Base-by-base conservation (phyloP, 495 filamentous ascomycete species). In the Podospora bellae-mahoneyi region DNA sequence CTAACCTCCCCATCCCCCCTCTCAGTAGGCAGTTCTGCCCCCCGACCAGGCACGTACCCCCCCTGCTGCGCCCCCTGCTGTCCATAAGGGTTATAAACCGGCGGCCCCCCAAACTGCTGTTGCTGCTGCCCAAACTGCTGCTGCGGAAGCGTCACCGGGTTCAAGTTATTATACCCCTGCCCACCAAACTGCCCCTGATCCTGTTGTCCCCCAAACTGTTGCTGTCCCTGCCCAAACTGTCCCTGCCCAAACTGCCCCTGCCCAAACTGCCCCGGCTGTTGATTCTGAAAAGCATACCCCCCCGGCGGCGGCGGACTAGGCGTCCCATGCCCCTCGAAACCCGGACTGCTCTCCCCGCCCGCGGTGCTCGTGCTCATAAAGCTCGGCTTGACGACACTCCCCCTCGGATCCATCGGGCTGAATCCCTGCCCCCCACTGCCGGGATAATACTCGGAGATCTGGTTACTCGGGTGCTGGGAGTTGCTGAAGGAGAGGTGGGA, bases 1-100 rank as follows among this genome's bases (percentile, higher is more conserved):
- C 68, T 62, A 7, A 71, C 23, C 64, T 76, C 70, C 9, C 72
- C 70, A 66, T 76, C 70, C 30, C 72, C 72, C 54, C 72, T 70
- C 15, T 68, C 54, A 54, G 70, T 71, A 30, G 72, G 68, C 68
- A 76, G 56, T 57, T 76, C 74, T 2, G 66, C 56, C 16, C 61
- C 16, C 59, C 23, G 3, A 18, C 23, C 39, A 48, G 39, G 10
- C 2, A 48, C 5, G 20, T 58, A 58, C 55, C 55, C 55, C 55
- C 55, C 55, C 6, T 58, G 23, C 23, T 58, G 55, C 55, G 1
- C 18, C 23, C 20, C 18, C 6, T 19, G n/a, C 53, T 58, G 55
- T 39, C 54, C 54, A 48, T 48, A 48, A 48, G 39, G 39, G 15
- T 48, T 48, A 48, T 48, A 48, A 6, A 9, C 39, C 39, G 57